A percentile compares a stretch with the other conserved stretches of the same genome.
Conservation (phyloP, 176 grass and related monocot species). For the Rhynchospora pubera region DNA sequence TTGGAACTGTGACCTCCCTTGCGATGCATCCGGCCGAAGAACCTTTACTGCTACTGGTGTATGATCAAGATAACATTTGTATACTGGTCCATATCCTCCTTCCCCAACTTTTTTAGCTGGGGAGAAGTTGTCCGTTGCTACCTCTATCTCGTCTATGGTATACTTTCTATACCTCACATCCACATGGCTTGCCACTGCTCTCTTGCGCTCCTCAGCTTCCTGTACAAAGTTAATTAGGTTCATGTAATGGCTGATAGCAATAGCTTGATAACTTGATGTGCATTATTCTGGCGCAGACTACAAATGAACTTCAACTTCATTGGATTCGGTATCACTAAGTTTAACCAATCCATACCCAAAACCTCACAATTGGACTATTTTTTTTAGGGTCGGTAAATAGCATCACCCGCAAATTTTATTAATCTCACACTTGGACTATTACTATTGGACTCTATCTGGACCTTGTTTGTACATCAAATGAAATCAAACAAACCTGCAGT, state of each 20-base stretch:
- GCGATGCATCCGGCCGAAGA: conserved; percentile 29
- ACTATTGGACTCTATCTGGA: not conserved
- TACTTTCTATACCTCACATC: conserved; percentile 37
- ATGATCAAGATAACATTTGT: conserved; percentile 37
- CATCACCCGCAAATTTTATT: too few species aligned
- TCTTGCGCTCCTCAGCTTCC: conserved; percentile 26
- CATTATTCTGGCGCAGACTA: not conserved
- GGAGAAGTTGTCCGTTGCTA: conserved; percentile 25
- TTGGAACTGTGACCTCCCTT: conserved; percentile 37
- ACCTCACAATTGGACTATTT: not conserved
- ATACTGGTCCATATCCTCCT: conserved; percentile 42
- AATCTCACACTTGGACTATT: not conserved
- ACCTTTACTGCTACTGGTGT: conserved; percentile 40
- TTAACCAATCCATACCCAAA: not conserved
- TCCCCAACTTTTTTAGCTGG: conserved; percentile 28
- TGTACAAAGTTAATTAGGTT: not conserved
- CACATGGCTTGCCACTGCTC: not conserved
- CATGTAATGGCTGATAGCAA: not conserved
- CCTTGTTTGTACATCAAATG: too few species aligned
- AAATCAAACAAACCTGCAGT: not conserved
- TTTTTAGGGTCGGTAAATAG: too few species aligned
- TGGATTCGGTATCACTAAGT: not conserved
- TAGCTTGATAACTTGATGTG: not conserved
- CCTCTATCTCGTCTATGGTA: conserved; percentile 34
- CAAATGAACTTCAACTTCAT: not conserved